Evolutionary conservation across 2,329 filamentous ascomycete species (phyloP).

Genomic region (Pseudopyrenochaeta lycopersici): DNA sequence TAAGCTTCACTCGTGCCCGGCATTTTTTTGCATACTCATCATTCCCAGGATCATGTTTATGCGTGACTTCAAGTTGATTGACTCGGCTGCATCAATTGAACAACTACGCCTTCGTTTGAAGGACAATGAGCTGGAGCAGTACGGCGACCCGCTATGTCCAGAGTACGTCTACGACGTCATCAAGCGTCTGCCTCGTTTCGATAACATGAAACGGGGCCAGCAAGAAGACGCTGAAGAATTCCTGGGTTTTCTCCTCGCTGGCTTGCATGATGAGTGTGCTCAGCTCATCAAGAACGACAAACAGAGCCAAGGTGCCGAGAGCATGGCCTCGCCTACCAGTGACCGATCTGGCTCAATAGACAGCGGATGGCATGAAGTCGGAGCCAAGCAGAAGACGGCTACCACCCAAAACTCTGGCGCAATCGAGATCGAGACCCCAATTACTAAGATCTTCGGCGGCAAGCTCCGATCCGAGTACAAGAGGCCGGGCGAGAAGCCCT

Average conservation of each 20-base stretch:
- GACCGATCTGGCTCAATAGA: conserved; percentile 58
- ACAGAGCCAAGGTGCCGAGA: conserved; percentile 35
- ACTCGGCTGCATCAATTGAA: conserved; percentile 77
- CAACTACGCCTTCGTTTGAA: conserved; percentile 79
- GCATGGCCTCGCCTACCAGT: conserved; percentile 53
- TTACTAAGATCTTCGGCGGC: conserved; percentile 95
- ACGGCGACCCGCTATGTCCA: conserved; percentile 89
- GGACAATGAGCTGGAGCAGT: conserved; percentile 84
- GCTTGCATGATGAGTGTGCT: conserved; percentile 90
- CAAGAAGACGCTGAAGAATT: conserved; percentile 99
- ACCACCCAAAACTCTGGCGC: conserved; percentile 86
- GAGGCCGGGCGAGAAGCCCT: conserved; percentile 86
- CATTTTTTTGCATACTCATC: not conserved
- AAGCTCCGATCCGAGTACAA: conserved; percentile 88
- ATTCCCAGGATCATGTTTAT: conserved; percentile 86
- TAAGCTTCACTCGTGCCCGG: conserved; percentile 55
- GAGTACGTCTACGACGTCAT: conserved; percentile 97
- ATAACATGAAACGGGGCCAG: conserved; percentile 93
- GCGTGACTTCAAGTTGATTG: conserved; percentile 87
- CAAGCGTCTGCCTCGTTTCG: conserved; percentile 83
- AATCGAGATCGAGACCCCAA: conserved; percentile 76
- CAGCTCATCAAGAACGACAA: conserved; percentile 71
- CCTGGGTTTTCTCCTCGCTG: conserved; percentile 88
- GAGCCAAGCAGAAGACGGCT: conserved; percentile 86
- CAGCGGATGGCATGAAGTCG: conserved; percentile 93